phyloP scores from a whole-genome alignment of 768 basidiomycete genomes.

The Trametes cubensis region DNA sequence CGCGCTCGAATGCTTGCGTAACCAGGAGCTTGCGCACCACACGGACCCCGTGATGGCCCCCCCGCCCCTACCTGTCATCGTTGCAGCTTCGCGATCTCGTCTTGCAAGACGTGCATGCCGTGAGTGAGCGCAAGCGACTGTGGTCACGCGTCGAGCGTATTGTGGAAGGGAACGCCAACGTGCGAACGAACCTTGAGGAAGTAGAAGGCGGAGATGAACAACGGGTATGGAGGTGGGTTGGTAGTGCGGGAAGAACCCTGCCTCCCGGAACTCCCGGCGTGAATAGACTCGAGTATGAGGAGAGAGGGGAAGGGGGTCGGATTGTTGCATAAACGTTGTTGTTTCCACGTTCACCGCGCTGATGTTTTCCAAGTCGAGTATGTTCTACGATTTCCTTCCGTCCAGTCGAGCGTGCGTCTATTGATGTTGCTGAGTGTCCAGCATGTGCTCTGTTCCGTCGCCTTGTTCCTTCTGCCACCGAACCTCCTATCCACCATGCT shows the following conservation, averaged over 20 bases:
- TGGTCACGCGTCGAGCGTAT: constrained; percentile 85
- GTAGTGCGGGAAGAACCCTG: constrained; percentile 41
- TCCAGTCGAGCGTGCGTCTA: constrained; percentile 3
- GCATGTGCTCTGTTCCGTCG: constrained; percentile 14
- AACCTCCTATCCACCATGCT: background rate
- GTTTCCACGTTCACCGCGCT: background rate
- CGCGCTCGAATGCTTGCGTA: constrained; percentile 76
- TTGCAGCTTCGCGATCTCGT: constrained; percentile 87
- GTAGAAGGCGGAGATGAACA: constrained; percentile 83
- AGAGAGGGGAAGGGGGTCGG: constrained; percentile 15
- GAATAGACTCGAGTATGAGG: constrained; percentile 13
- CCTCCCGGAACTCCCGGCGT: constrained; percentile 24
- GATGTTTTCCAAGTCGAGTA: constrained; percentile 1
- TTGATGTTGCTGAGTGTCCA: constrained; percentile 13
- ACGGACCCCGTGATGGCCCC: constrained; percentile 73
- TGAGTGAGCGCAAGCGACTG: constrained; percentile 60
- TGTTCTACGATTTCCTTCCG: constrained; percentile 2
- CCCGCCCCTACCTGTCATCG: constrained; percentile 79
- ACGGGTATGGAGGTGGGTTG: constrained; percentile 92
- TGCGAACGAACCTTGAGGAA: constrained; percentile 83
- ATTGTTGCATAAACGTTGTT: constrained; percentile 21
- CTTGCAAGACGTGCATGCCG: constrained; percentile 79
- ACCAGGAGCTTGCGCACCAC: constrained; percentile 82
- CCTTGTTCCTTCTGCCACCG: constrained; percentile 4
- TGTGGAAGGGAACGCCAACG: constrained; percentile 91